Evolutionary conservation across 768 basidiomycete genomes (phyloP).

Genomic region (Gloeophyllum trabeum): DNA sequence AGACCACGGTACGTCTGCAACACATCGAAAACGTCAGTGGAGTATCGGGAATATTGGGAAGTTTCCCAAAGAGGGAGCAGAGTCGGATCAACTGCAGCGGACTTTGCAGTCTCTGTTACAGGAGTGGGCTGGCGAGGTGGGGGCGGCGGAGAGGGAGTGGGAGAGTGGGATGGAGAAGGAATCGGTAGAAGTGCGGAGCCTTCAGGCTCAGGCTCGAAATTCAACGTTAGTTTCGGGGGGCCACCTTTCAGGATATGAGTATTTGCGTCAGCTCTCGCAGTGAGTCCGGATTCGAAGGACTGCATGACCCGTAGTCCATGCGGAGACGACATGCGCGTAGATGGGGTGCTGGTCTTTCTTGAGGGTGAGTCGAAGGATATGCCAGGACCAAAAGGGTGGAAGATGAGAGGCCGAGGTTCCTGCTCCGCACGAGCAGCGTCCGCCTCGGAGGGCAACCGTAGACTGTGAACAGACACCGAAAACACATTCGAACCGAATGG

Average conservation of each 20-base stretch:
- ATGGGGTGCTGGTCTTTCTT: conserved; percentile 9
- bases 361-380: conserved; percentile 52
- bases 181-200: not conserved
- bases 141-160: not conserved
- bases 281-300: conserved; percentile 75
- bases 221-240: not conserved
- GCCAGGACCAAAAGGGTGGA: conserved; percentile 53
- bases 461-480: conserved; percentile 5
- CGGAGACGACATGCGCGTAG: conserved; percentile 25
- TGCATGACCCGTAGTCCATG: conserved; percentile 74
- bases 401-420: conserved; percentile 19
- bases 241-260: not conserved
- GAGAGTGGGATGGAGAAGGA: not conserved
- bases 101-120: conserved; percentile 5
- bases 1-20: conserved; percentile 72
- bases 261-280: conserved; percentile 35
- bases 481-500: conserved; percentile 20
- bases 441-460: conserved; percentile 1
- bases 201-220: not conserved
- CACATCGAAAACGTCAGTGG: conserved; percentile 71
- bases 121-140: not conserved
- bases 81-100: conserved; percentile 5
- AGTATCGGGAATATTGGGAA: conserved; percentile 48
- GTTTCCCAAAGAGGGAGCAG: conserved; percentile 25
- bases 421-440: no score